Percentiles rank a stretch among this genome's conserved stretches.
Conservation (phyloP, 2,329 filamentous ascomycete species). For the Pyrenophora teres region DNA sequence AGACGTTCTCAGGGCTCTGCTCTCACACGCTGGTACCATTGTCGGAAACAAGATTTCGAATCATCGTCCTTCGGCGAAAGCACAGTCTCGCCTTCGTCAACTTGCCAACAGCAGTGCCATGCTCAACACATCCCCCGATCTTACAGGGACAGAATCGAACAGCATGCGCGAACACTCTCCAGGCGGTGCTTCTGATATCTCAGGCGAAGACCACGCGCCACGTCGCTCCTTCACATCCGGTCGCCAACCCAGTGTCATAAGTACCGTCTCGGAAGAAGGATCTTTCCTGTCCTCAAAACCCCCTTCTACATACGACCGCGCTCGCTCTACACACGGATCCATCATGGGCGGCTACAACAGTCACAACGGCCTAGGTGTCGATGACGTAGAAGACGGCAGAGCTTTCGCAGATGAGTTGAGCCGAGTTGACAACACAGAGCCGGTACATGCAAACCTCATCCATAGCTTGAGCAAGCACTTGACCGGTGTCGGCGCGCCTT, state of each 20-base stretch:
- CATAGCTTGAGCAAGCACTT: slow-evolving; percentile 41
- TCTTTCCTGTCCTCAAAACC: slow-evolving; percentile 20
- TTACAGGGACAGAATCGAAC: slow-evolving; percentile 39
- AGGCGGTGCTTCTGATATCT: slow-evolving; percentile 31
- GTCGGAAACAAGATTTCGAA: slow-evolving; percentile 96
- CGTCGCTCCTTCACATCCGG: slow-evolving; percentile 41
- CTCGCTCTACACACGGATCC: slow-evolving; percentile 29
- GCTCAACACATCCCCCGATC: slow-evolving; percentile 47
- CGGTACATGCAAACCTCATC: slow-evolving; percentile 41
- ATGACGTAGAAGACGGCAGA: slow-evolving; percentile 35
- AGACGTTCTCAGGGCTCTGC: slow-evolving; percentile 89
- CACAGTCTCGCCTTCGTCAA: slow-evolving; percentile 79
- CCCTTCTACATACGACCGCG: slow-evolving; percentile 21
- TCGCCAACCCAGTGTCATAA: slow-evolving; percentile 36
- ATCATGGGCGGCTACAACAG: slow-evolving; percentile 27
- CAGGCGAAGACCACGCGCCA: slow-evolving; percentile 24
- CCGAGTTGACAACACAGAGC: slow-evolving; percentile 45
- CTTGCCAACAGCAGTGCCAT: slow-evolving; percentile 78
- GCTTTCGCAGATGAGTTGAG: slow-evolving; percentile 45
- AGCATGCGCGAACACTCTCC: slow-evolving; percentile 41
- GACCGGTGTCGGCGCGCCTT: slow-evolving; percentile 35
- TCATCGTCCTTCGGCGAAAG: slow-evolving; percentile 79
- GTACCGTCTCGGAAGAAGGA: slow-evolving; percentile 36
- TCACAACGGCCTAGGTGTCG: slow-evolving; percentile 21
- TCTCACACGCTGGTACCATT: slow-evolving; percentile 93